Percentiles rank a stretch among this genome's conserved stretches.
These are phyloP conservation scores for Venturia effusa DNA, from an alignment of 2,329 filamentous ascomycete genomes.

Conservation along the genomic window DNA sequence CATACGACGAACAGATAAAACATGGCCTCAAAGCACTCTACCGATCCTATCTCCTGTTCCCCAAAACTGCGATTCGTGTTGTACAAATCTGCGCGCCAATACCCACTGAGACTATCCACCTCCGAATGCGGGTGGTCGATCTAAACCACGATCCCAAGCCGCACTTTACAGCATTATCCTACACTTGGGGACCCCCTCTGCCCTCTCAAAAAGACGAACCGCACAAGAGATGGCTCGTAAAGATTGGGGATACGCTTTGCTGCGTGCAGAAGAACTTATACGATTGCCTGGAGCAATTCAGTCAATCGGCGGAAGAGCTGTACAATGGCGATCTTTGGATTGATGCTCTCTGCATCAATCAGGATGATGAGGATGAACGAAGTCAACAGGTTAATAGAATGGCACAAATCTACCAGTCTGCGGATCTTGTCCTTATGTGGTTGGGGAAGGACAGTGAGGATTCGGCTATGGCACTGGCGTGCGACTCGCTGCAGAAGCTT, in stretches of 20 bases:
- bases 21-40: not conserved
- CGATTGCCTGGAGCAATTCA: not conserved
- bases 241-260: too few species aligned
- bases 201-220: not conserved
- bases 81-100: not conserved
- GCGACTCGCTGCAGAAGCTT: not conserved
- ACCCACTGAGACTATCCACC: not conserved
- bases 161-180: not conserved
- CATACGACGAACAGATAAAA: not conserved
- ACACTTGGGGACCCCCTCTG: not conserved
- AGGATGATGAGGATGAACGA: not conserved
- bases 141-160: not conserved
- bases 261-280: not conserved
- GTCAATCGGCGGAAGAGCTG: not conserved
- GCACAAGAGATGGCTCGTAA: not conserved
- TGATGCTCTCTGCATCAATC: conserved; percentile 5
- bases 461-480: not conserved
- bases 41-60: not conserved
- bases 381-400: not conserved
- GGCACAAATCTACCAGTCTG: not conserved
- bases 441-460: not conserved
- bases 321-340: not conserved
- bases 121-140: not conserved
- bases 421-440: not conserved
- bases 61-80: not conserved